Percentiles rank a stretch among this genome's conserved stretches.
Evolutionary conservation across 1,284 basidiomycete species (phyloP).

Genomic region (Coniferiporia weirii): DNA sequence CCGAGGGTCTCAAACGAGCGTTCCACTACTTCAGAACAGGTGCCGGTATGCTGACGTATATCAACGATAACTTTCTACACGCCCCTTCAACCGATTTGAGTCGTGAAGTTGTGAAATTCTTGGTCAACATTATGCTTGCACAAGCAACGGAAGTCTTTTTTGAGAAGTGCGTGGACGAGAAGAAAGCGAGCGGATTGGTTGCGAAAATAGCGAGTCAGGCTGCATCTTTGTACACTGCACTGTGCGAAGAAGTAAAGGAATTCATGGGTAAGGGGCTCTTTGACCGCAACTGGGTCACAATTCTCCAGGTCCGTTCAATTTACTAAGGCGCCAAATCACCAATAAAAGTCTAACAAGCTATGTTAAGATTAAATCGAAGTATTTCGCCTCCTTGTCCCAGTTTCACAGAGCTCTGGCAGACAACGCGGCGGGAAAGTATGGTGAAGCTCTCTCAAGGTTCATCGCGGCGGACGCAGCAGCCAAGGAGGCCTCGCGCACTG

Average conservation of each 20-base stretch:
- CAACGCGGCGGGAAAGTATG: conserved; percentile 73
- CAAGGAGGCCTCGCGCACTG: conserved; percentile 77
- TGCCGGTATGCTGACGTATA: conserved; percentile 96
- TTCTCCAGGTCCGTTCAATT: conserved; percentile 61
- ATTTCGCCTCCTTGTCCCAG: conserved; percentile 83
- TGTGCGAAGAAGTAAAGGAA: conserved; percentile 90
- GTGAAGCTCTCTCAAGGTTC: conserved; percentile 81
- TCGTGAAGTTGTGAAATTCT: conserved; percentile 90
- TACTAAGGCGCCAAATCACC: neutral
- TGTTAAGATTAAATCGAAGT: conserved; percentile 80
- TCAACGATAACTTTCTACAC: conserved; percentile 99
- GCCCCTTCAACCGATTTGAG: conserved; percentile 97
- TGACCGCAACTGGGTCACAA: conserved; percentile 89
- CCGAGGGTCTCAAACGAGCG: conserved; percentile 92
- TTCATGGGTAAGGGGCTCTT: conserved; percentile 94
- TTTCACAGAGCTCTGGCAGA: conserved; percentile 86
- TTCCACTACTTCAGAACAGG: conserved; percentile 92
- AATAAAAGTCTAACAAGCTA: neutral
- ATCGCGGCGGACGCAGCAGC: conserved; percentile 75
- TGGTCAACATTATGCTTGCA: conserved; percentile 81
- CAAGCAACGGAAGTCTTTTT: conserved; percentile 97
- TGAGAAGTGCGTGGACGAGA: conserved; percentile 91
- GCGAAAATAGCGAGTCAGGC: conserved; percentile 85
- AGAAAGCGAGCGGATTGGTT: conserved; percentile 77
- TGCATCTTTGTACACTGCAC: conserved; percentile 71